A percentile compares a stretch with the other conserved stretches of the same genome.
Evolutionary conservation across 805 yeast species (phyloP).

Genomic region (Vanderwaltozyma polyspora): DNA sequence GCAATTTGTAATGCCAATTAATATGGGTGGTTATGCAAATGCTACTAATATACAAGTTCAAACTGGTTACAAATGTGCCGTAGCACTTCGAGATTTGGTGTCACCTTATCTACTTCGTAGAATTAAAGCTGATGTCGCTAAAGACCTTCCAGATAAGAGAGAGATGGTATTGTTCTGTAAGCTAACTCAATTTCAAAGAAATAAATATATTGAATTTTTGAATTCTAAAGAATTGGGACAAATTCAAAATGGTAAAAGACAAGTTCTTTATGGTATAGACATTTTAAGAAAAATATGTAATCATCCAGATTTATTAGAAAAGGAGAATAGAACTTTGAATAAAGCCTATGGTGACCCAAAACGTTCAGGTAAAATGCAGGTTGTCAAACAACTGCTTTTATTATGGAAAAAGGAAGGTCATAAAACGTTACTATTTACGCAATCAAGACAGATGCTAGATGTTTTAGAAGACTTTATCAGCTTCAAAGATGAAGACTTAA

Average conservation of each 20-base stretch:
- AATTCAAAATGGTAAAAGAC: conserved; percentile 63
- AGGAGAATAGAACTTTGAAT: conserved; percentile 24
- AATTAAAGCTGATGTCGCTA: conserved; percentile 88
- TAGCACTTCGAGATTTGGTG: conserved; percentile 73
- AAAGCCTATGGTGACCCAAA: conserved; percentile 42
- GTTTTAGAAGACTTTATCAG: conserved; percentile 62
- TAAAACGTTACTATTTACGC: conserved; percentile 78
- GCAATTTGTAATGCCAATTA: conserved; percentile 87
- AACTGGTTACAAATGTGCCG: conserved; percentile 93
- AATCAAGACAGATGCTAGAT: conserved; percentile 87
- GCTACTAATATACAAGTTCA: conserved; percentile 94
- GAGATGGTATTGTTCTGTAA: conserved; percentile 92
- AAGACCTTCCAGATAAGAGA: conserved; percentile 82
- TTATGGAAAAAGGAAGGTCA: conserved; percentile 72
- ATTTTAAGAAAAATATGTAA: conserved; percentile 85
- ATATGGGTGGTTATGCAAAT: conserved; percentile 96
- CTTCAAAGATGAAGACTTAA: conserved; percentile 26
- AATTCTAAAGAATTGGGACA: conserved; percentile 64
- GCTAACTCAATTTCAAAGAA: conserved; percentile 64
- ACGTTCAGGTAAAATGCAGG: conserved; percentile 85
- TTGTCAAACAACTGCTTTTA: conserved; percentile 59
- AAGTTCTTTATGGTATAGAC: conserved; percentile 83
- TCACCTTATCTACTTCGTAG: conserved; percentile 83
- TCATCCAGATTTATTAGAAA: conserved; percentile 77
- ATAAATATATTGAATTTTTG: conserved; percentile 61